Percentiles rank a stretch among this genome's conserved stretches.
Conservation (phyloP, 2,329 filamentous ascomycete species). For the Colletotrichum sansevieriae region DNA sequence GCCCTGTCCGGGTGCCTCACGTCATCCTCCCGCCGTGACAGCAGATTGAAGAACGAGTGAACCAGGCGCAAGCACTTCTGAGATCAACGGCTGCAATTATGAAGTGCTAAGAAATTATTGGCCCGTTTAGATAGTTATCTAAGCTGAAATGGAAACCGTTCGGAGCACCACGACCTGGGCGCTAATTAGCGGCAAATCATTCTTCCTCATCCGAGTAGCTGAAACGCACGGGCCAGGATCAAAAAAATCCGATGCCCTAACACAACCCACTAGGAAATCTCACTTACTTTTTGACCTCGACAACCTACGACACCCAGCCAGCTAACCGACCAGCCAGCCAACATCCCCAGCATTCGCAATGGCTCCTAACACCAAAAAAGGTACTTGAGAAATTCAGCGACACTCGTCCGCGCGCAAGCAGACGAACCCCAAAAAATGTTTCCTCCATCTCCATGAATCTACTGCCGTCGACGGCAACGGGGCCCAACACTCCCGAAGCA, state of each 20-base stretch:
- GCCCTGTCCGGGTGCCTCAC: no score
- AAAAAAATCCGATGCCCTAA: slow-evolving; percentile 22
- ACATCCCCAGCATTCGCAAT: slow-evolving; percentile 49
- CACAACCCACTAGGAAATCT: slow-evolving; percentile 34
- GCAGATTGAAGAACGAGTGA: no score
- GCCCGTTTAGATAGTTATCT: neutral
- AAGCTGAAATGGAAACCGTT: neutral
- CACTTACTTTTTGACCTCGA: slow-evolving; percentile 3
- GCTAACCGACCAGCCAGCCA: slow-evolving; percentile 43
- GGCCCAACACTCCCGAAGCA: slow-evolving; percentile 52
- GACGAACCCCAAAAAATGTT: slow-evolving; percentile 23
- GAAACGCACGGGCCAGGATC: slow-evolving; percentile 7
- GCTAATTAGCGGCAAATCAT: neutral
- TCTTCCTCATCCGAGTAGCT: neutral
- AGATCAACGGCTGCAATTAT: no score
- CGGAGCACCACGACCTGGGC: neutral
- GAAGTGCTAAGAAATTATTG: neutral
- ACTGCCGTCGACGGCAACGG: slow-evolving; percentile 37
- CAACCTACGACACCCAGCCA: slow-evolving; percentile 36
- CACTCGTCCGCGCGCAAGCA: slow-evolving; percentile 30
- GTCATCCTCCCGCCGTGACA: no score
- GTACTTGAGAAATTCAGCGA: slow-evolving; percentile 46
- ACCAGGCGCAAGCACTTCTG: no score
- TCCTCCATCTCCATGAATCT: slow-evolving; percentile 36
- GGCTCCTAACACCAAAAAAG: slow-evolving; percentile 57